Evolutionary conservation across 164 flowering plant genomes (phyloP).

Genomic region (Tetrastigma voinierianum): DNA sequence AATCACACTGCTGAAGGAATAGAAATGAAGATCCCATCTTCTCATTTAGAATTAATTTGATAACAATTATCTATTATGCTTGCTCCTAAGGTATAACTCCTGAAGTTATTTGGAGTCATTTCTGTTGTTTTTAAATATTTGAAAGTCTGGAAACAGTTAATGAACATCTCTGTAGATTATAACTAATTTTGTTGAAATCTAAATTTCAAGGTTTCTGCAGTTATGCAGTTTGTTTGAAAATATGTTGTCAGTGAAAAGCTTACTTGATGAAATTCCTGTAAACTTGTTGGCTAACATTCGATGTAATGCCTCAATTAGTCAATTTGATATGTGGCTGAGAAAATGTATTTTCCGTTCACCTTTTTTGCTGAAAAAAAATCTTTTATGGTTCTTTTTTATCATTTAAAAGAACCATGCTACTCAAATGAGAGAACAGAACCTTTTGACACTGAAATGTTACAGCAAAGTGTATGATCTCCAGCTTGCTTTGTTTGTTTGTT

Average conservation of each 20-base stretch:
- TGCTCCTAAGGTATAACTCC: slow-evolving; percentile 78
- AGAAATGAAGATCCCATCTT: slow-evolving; percentile 82
- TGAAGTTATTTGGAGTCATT: neutral
- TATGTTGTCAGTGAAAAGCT: neutral
- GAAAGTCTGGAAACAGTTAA: neutral
- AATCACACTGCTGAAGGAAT: slow-evolving; percentile 98
- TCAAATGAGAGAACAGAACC: too few relatives aligned
- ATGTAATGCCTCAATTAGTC: too few relatives aligned
- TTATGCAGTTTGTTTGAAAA: neutral
- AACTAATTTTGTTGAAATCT: neutral
- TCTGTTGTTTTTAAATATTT: neutral
- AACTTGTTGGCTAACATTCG: too few relatives aligned
- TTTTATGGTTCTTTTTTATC: too few relatives aligned
- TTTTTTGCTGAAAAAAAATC: too few relatives aligned
- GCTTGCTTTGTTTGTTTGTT: too few relatives aligned
- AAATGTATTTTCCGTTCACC: too few relatives aligned
- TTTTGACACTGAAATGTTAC: too few relatives aligned
- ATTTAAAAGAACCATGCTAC: too few relatives aligned
- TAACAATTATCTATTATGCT: slow-evolving; percentile 89
- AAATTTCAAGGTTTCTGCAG: neutral
- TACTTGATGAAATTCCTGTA: too few relatives aligned
- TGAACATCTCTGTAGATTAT: neutral
- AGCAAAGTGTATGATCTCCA: too few relatives aligned
- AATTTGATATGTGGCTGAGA: too few relatives aligned
- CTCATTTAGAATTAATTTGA: slow-evolving; percentile 91